Percentiles rank a stretch among this genome's conserved stretches.
phyloP scores from a whole-genome alignment of 2,329 filamentous ascomycete genomes.

The Trichophyton mentagrophytes region DNA sequence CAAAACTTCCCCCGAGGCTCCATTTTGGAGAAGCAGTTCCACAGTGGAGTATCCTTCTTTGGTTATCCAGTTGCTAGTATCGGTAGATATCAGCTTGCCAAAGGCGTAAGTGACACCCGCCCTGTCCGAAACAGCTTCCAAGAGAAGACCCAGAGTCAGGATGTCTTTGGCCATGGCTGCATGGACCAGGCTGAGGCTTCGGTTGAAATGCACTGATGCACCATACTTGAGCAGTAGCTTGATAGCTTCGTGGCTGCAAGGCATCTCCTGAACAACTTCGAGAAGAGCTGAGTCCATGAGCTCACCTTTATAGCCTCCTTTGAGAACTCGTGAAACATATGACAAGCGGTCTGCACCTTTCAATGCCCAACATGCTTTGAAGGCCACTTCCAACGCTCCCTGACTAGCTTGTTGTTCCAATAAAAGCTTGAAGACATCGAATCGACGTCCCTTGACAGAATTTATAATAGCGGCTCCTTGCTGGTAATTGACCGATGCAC shows the following conservation, averaged over 20 bases:
- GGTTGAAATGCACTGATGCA: conserved; percentile 44
- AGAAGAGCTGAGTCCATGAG: conserved; percentile 12
- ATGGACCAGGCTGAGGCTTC: conserved; percentile 39
- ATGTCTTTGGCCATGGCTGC: conserved; percentile 12
- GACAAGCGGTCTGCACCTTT: conserved; percentile 3
- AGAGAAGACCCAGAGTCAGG: conserved; percentile 10
- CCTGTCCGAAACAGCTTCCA: conserved; percentile 8
- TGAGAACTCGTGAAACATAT: conserved; percentile 16
- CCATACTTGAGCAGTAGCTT: conserved; percentile 40
- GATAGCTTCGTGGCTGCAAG: conserved; percentile 27
- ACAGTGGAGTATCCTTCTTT: conserved; percentile 39
- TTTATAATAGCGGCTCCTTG: conserved; percentile 10
- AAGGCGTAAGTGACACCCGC: conserved; percentile 12
- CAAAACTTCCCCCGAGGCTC: conserved; percentile 26
- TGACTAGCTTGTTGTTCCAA: conserved; percentile 8
- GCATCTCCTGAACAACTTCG: conserved; percentile 12
- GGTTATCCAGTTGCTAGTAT: conserved; percentile 33
- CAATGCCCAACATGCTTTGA: conserved; percentile 7
- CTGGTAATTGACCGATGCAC: conserved; percentile 13
- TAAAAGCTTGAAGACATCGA: conserved; percentile 11
- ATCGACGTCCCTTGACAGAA: conserved; percentile 9
- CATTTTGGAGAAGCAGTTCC: conserved; percentile 33
- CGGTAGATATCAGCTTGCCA: conserved; percentile 8
- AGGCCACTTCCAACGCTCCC: conserved; percentile 10
- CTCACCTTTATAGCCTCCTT: conserved; percentile 11